Conservation (phyloP, 106 monocot genomes). For the Dendrobium huoshanense region DNA sequence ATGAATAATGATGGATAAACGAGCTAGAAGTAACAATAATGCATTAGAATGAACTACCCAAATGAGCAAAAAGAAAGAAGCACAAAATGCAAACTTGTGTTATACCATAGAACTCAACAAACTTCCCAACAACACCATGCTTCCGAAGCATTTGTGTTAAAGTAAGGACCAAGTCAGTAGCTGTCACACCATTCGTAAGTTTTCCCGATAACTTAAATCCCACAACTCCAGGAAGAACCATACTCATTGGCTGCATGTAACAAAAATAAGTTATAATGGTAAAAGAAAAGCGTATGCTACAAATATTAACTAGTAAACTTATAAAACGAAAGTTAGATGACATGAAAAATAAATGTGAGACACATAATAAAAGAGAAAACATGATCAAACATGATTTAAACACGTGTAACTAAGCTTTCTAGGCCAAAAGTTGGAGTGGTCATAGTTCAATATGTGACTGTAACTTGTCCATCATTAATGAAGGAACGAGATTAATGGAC, state of each 20-base stretch:
- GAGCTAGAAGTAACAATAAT: neutral
- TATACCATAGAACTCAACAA: conserved; percentile 92
- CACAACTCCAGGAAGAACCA: conserved; percentile 91
- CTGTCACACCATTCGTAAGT: conserved; percentile 74
- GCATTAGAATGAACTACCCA: neutral
- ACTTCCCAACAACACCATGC: conserved; percentile 91
- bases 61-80: neutral
- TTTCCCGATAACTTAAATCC: conserved; percentile 82
- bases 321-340: neutral
- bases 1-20: conserved; percentile 1
- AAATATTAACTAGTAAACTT: neutral
- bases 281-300: neutral
- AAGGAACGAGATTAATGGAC: neutral
- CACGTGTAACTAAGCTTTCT: neutral
- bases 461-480: neutral
- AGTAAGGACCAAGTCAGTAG: conserved; percentile 84
- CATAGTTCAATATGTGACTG: neutral
- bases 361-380: neutral
- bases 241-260: conserved; percentile 82
- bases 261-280: neutral
- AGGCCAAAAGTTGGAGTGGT: neutral
- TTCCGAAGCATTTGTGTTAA: conserved; percentile 85
- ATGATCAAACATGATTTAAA: neutral
- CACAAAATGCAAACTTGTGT: neutral
- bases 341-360: neutral